Evolutionary conservation across 1,284 basidiomycete genomes (phyloP), one percentile per base, ranked within the genome.

Genomic region (Cryptococcus depauperatus): DNA sequence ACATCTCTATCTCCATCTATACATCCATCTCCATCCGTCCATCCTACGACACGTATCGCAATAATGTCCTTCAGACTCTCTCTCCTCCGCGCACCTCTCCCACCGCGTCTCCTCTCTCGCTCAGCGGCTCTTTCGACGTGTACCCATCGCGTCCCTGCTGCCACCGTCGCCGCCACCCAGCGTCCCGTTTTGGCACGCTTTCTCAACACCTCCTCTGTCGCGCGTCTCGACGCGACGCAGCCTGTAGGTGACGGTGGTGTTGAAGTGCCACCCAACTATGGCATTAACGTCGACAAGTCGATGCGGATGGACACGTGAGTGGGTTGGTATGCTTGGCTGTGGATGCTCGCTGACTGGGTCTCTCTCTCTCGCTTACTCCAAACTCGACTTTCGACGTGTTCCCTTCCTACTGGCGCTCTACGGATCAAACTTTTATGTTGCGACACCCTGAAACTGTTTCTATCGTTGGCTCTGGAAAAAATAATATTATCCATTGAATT

Each of bases 271-370:
- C 60, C 66, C 30, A 62, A 69, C 43, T 44, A 44, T 30, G 66
- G 66, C 37, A 61, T 69, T 55, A 66, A 69, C 42, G 62, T 66
- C 22, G 60, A 67, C 51, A 63, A 56, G 50, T 46, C 55, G 7
- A 54, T 56, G 8, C 48, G 60, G 21, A 68, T 68, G 66, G 62
- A 68, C 37, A 58, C 57, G 66, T 68, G 58, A 61, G 66, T 66
- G 28, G 14, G 35, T 21, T 22, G 35, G n/a, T 30, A 21, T 8
- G 8, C 18, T 9, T 7, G 35, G 5, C 2, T 21, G 23, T 26
- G 11, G 2, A 43, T 34, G 34, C 25, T 14, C 29, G 43, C 35
- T 44, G 35, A 45, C 22, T 14, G 25, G n/a, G 43, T 35, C 35
- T 37, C 18, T 37, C 43, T n/a, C 30, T 25, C 35, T 46, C 35